A percentile compares a stretch with the other conserved stretches of the same genome.
These are phyloP conservation scores for Cerrena zonata DNA, from an alignment of 1,284 basidiomycete genomes.

Conservation along the genomic window DNA sequence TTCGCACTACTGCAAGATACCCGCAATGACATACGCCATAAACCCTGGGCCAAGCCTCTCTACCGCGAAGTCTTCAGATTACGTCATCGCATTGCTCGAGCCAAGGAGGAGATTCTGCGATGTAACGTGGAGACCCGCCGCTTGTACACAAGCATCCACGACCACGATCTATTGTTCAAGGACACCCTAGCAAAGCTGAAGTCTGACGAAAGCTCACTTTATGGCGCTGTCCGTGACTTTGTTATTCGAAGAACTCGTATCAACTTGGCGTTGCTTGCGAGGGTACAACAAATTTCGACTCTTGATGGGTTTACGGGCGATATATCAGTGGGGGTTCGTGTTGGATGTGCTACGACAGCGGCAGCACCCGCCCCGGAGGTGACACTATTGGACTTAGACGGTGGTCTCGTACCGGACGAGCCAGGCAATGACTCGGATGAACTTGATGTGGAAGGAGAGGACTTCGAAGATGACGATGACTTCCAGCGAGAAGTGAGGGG, in stretches of 20 bases:
- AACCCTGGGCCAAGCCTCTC: too few relatives aligned
- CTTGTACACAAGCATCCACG: slow-evolving; percentile 18
- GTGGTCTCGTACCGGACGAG: too few relatives aligned
- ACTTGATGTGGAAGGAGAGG: too few relatives aligned
- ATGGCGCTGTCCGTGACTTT: slow-evolving; percentile 5
- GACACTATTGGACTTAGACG: too few relatives aligned
- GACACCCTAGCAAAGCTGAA: slow-evolving; percentile 2
- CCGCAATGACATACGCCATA: slow-evolving; percentile 22
- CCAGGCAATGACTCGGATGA: too few relatives aligned
- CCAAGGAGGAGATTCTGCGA: slow-evolving; percentile 38
- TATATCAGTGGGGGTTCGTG: too few relatives aligned
- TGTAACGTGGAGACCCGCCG: slow-evolving; percentile 28
- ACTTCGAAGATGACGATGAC: too few relatives aligned
- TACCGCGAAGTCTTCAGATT: not conserved
- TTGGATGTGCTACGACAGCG: too few relatives aligned
- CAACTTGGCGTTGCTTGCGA: slow-evolving; percentile 21
- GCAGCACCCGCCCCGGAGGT: too few relatives aligned
- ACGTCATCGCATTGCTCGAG: slow-evolving; percentile 28
- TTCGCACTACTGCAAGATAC: slow-evolving; percentile 15
- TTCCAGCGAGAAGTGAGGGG: too few relatives aligned
- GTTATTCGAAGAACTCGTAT: slow-evolving; percentile 23
- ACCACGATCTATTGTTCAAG: slow-evolving; percentile 15
- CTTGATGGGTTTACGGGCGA: too few relatives aligned
- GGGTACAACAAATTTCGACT: slow-evolving; percentile 6
- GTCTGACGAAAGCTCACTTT: not conserved